Base-by-base conservation (phyloP, 345 rosid genomes). In the Pistacia integerrima region DNA sequence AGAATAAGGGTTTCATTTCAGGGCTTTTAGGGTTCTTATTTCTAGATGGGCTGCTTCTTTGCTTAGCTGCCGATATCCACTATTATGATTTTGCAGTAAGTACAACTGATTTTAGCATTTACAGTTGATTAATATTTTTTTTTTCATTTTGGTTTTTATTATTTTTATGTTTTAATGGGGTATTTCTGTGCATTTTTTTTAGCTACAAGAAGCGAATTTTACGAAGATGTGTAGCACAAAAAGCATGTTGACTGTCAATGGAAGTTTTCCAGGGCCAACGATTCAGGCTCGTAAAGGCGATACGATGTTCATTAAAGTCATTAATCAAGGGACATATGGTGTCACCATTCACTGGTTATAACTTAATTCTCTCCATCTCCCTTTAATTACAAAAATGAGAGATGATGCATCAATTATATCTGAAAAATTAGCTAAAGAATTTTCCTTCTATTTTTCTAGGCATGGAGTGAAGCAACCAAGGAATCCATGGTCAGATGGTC, bases 401-500 rank as follows among this genome's bases (percentile, higher is more conserved):
- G n/a, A 12, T 54, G 16, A 12, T 54, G n/a, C 14, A 54, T 17
- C 13, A 52, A 52, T 4, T 38, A 52, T 11, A 11, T 6, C 56
- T 3, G 6, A 11, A 52, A 16, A 11, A 38, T 4, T 4, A 52
- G 58, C 17, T 54, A 12, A 54, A 4, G 18, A 54, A 12, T 54
- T 12, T 54, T 13, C 17, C 13, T 54, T 54, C n/a, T 0, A 12
- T 54, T 12, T 30, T 13, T n/a, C 20, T 28, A 80, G 84, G 85
- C 85, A 82, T 16, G 85, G 85, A 62, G 83, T 82, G 35, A 82
- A 64, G 58, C 82, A 82, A 48, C 82, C 82, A 8, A 79, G 80
- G 59, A 79, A 76, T 35, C 82, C 82, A 6, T 82, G 85, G 85
- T 77, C 78, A 0, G 85, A 82, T 56, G 85, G 85, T n/a, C 85